Evolutionary conservation across 2,329 filamentous ascomycete species (phyloP), one percentile per base, ranked within the genome.

Genomic region (Elsinoe necatrix): DNA sequence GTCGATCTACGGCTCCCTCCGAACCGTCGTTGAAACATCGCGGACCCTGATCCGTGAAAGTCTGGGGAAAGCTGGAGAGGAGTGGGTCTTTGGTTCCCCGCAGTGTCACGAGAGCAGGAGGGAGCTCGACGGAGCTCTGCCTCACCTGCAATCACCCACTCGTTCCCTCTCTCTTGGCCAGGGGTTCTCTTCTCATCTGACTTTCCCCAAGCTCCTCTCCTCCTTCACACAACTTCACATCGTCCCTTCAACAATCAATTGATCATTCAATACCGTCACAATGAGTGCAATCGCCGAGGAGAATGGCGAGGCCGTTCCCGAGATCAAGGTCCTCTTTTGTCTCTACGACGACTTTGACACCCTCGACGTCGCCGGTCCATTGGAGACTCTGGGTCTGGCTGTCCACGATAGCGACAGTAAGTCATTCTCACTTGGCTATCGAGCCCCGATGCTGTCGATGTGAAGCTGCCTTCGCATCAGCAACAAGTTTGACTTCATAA

Each of bases 261-360:
- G 56, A 63, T 25, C 27, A 50, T 31, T 52, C 55, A 64, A 63
- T 61, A 65, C 66, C 64, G 67, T 59, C 69, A 73, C 67, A 63
- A 76, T 76, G 74, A 76, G 74, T 76, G 74, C 74, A 72, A 72
- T 75, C 62, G 65, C 66, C 59, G 71, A 72, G 61, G 72, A 73
- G 61, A 67, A 67, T 60, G 66, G 64, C 54, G 71, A 70, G 62
- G 65, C 63, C 54, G 58, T 60, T 27, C 41, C 54, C 54, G 69
- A 71, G 37, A 77, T 83, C 75, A 79, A 82, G 72, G 80, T 83
- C 66, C 77, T 83, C 70, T 77, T 83, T 67, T 72, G 77, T 65
- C 73, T 81, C 63, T 77, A 79, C 67, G 71, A 75, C 59, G 73
- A 73, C 64, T 79, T 82, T 71, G 78, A 81, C 68, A 75, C 77